These are phyloP conservation scores for Euryodendron excelsum DNA, from an alignment of 148 eudicot species.

Conservation along the genomic window DNA sequence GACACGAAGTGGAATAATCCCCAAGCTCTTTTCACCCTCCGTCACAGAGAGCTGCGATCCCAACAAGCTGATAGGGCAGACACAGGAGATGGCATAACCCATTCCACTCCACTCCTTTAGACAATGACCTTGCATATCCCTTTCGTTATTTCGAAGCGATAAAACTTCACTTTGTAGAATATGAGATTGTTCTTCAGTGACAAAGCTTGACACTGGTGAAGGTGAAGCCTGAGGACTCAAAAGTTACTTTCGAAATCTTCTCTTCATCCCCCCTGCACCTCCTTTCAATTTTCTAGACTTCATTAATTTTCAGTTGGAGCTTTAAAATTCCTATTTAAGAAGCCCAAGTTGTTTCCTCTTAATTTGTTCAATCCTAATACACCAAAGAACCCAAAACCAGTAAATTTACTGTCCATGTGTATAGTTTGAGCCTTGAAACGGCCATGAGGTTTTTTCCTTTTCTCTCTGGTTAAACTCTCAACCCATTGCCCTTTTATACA, in stretches of 20 bases:
- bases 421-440: no score
- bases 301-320: not conserved
- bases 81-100: no score
- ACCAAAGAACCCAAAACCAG: not conserved
- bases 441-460: no score
- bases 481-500: no score
- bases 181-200: not conserved
- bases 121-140: no score
- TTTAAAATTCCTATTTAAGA: not conserved
- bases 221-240: not conserved
- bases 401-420: not conserved
- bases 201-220: not conserved
- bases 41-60: no score
- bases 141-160: not conserved
- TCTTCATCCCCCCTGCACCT: not conserved
- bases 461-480: no score
- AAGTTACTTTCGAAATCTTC: not conserved
- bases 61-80: no score
- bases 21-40: no score
- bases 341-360: not conserved
- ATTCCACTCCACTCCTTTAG: no score
- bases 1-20: no score
- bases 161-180: not conserved
- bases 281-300: not conserved
- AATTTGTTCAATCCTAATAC: not conserved